Evolutionary conservation across 257 asterid genomes (phyloP).

Genomic region (Salvia splendens): DNA sequence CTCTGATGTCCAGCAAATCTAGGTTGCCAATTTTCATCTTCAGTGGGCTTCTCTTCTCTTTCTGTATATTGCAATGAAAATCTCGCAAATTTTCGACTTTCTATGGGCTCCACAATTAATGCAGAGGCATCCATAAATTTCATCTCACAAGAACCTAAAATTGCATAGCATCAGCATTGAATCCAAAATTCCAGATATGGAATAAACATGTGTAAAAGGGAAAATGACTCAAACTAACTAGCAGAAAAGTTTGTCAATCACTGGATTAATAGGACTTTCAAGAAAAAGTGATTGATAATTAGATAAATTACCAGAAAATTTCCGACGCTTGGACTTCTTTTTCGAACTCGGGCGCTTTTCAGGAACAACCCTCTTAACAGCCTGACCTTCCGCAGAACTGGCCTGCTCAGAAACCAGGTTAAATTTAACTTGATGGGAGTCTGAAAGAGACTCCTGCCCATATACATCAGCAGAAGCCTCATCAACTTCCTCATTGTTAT

Average conservation of each 20-base stretch:
- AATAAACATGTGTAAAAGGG: conserved; percentile 8
- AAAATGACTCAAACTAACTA: conserved; percentile 14
- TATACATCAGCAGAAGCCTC: conserved; percentile 46
- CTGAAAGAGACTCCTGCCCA: conserved; percentile 44
- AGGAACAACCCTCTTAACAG: conserved; percentile 45
- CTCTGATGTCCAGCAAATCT: conserved; percentile 94
- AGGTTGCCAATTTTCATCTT: conserved; percentile 70
- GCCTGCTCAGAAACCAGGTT: conserved; percentile 42
- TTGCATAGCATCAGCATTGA: conserved; percentile 27
- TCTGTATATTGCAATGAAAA: conserved; percentile 80
- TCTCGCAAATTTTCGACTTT: conserved; percentile 79
- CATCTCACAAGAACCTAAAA: conserved; percentile 88
- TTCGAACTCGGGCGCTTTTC: conserved; percentile 61
- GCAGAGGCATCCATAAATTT: conserved; percentile 60
- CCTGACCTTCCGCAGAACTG: conserved; percentile 44
- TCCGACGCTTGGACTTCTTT: conserved; percentile 77
- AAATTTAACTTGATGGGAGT: conserved; percentile 42
- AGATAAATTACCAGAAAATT: conserved; percentile 51
- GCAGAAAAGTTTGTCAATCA: conserved; percentile 26
- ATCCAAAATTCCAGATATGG: conserved; percentile 20
- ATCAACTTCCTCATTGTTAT: conserved; percentile 45
- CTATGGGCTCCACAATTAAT: conserved; percentile 84
- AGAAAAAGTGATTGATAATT: conserved; percentile 8
- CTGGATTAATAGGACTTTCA: conserved; percentile 5
- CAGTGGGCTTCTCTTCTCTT: conserved; percentile 60